Base-by-base conservation (phyloP, 2,329 filamentous ascomycete genomes). In the Fusarium fujikuroi region DNA sequence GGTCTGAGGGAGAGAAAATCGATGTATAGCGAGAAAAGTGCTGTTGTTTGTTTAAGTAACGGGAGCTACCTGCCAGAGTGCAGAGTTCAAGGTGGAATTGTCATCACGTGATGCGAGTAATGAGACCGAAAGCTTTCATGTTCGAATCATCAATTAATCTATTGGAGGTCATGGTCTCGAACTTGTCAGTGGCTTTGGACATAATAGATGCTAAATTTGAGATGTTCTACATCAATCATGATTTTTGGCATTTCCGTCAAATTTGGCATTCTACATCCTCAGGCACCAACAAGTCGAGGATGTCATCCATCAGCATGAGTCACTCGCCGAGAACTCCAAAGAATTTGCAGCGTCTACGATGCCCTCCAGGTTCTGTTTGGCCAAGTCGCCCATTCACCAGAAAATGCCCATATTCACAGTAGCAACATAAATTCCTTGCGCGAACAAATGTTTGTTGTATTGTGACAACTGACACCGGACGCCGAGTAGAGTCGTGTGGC, bases 401-500 rank as follows among this genome's bases (percentile, higher is more conserved):
- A 21, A 28, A 9, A 53, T 19, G 21, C 42, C 43, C 21, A 47
- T 70, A 74, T 74, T 72, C 75, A 76, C 73, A 57, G 9, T 54
- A 23, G 21, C 43, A 50, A 32, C 47, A 52, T 39, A 57, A 59
- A 50, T 50, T 44, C 67, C 32, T 65, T 40, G 63, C 70, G 79
- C 75, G 76, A 78, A 80, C 76, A 78, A 79, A 79, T 80, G 75
- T 78, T 73, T 80, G 75, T 81, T 82, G 73, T 81, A 83, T 83
- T 83, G 63, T 68, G 80, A 83, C 78, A 78, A 82, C 82, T 77
- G 81, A 83, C 81, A 83, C 82, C 81, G 77, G 81, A 83, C 82
- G 82, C 82, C 81, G 76, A 79, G 77, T 79, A 75, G 79, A 77
- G 80, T 75, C 80, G 77, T 78, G 77, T 80, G 75, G 81, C 81